Evolutionary conservation across 176 grass and related monocot genomes (phyloP).

Genomic region (Alopecurus myosuroides): DNA sequence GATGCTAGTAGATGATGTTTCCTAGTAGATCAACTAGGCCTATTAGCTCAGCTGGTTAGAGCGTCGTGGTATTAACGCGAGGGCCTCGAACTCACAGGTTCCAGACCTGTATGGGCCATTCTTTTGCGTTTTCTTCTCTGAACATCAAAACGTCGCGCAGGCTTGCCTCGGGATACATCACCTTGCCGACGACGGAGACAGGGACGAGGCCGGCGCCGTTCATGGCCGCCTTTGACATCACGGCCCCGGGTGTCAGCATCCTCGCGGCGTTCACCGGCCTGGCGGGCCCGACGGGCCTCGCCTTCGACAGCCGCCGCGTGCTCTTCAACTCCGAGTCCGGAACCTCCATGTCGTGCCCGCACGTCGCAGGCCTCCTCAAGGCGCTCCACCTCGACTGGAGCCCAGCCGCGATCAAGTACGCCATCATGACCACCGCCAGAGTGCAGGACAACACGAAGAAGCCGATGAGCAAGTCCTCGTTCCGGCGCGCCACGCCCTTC

Average conservation of each 20-base stretch:
- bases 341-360: constrained; percentile 95
- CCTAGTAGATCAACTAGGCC: too few relatives aligned
- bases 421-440: constrained; percentile 77
- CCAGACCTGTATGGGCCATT: constrained; percentile 81
- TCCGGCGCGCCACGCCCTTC: constrained; percentile 63
- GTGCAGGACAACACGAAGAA: constrained; percentile 55
- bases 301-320: constrained; percentile 72
- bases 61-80: constrained; percentile 96
- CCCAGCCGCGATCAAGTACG: constrained; percentile 83
- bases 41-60: constrained; percentile 98
- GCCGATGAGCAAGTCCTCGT: constrained; percentile 68
- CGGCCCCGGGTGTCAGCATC: constrained; percentile 88
- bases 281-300: constrained; percentile 48
- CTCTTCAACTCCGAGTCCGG: constrained; percentile 91
- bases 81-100: constrained; percentile 93
- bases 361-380: constrained; percentile 81
- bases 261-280: constrained; percentile 61
- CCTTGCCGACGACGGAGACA: constrained; percentile 45
- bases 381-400: constrained; percentile 70
- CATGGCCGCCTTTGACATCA: constrained; percentile 96
- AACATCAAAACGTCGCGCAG: constrained; percentile 12
- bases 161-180: constrained; percentile 43
- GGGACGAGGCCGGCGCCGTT: constrained; percentile 73
- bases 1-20: too few relatives aligned
- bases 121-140: background rate